Evolutionary conservation across 495 filamentous ascomycete genomes (phyloP), one percentile per base, ranked within the genome.

Genomic region (Aspergillus saccharolyticus): DNA sequence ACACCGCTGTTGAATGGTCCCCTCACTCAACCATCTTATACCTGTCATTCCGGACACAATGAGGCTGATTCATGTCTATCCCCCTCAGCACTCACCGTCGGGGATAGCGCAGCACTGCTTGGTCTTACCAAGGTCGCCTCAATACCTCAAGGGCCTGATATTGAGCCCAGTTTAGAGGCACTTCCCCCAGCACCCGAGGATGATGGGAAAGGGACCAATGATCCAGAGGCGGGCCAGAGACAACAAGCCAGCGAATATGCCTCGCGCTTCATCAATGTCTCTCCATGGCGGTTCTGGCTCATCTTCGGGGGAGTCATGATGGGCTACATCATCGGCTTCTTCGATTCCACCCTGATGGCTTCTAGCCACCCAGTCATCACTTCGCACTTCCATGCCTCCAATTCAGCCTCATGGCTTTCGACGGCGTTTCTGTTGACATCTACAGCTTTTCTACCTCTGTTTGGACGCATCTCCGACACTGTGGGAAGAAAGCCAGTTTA

Each of bases 351-450:
- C 7, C 78, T 91, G 62, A 91, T 93, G 87, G 87, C 88, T 0
- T 89, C 87, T 1, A 87, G 81, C 45, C 89, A 93, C 68, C 89
- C 89, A 9, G 86, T 89, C 30, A 90, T 93, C 52, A 91, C 89
- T 0, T 89, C 87, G 0, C 82, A 89, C 63, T 91, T 93, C 66
- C 74, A 85, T 52, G 80, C 85, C 50, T 86, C 86, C 15, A 90
- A 91, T 63, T 77, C 80, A 17, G 88, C 88, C 7, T 90, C 88
- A 10, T 93, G 89, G 89, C 75, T 93, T 4, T 90, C 88, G 19
- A 91, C 88, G 0, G 83, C 88, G 0, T 93, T 91, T 54, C 64
- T 91, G 9, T 73, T 93, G n/a, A 91, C 88, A 0, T 85, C 83
- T 16, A 90, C 87, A 4, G 80, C 83, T 28, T 86, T 90, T 62